Evolutionary conservation across 75 land plant genomes (phyloP).

Genomic region (Isoetes taiwanensis): DNA sequence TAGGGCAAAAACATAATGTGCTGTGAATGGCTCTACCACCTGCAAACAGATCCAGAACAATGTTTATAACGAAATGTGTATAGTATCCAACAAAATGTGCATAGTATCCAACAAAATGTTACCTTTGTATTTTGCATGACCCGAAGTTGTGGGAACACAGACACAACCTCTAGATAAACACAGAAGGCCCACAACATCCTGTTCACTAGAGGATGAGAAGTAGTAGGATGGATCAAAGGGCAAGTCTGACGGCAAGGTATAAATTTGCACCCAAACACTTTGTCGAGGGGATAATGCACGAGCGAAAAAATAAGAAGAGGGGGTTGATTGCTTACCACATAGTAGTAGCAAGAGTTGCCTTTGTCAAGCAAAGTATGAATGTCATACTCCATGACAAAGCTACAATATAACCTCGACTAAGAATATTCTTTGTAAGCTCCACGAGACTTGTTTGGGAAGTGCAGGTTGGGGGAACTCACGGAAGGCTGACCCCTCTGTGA

Average conservation of each 20-base stretch:
- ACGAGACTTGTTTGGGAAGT: too few relatives aligned
- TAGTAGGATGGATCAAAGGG: conserved; percentile 50
- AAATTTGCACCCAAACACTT: too few relatives aligned
- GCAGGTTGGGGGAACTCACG: too few relatives aligned
- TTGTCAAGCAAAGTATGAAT: conserved; percentile 79
- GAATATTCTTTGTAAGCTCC: conserved; percentile 80
- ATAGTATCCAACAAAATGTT: background rate
- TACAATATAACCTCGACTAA: conserved; percentile 66
- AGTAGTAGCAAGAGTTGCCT: conserved; percentile 47
- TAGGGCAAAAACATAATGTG: conserved; percentile 96
- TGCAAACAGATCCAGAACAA: conserved; percentile 22
- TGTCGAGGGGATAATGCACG: too few relatives aligned
- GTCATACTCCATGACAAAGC: conserved; percentile 64
- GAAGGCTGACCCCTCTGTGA: too few relatives aligned
- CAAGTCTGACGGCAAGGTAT: too few relatives aligned
- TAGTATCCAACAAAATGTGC: background rate
- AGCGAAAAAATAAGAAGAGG: too few relatives aligned
- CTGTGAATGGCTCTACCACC: conserved; percentile 97
- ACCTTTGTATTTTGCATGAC: conserved; percentile 92
- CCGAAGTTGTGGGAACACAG: conserved; percentile 81
- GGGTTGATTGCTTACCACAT: too few relatives aligned
- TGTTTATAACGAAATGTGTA: background rate
- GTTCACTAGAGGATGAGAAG: conserved; percentile 23
- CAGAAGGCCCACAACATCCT: conserved; percentile 72
- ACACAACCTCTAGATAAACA: conserved; percentile 70